Evolutionary conservation across 768 basidiomycete genomes (phyloP), one percentile per base, ranked within the genome.

Genomic region (Tricholomella constricta): DNA sequence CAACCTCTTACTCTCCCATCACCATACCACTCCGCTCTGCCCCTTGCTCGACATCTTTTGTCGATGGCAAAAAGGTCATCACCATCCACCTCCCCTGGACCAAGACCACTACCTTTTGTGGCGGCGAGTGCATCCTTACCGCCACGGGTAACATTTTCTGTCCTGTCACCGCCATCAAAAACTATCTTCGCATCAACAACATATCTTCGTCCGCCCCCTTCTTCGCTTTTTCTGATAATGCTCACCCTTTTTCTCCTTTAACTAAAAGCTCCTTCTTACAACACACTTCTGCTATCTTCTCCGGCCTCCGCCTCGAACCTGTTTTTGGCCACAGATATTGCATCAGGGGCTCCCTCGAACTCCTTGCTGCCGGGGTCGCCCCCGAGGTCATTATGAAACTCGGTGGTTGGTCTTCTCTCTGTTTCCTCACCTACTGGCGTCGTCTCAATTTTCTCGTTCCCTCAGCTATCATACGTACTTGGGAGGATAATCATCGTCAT

Each of bases 81-180:
- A 37, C 19, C 4, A 56, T 66, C 23, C 50, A 60, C 22, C 14
- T 66, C 0, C 56, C 56, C 0, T 66, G 29, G 29, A 29, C 29
- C 6, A 29, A 29, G 29, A 29, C 29, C 11, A 29, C 29, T 29
- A 11, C 6, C 0, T 34, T 43, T 1, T 2, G 19, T 0, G 59
- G 65, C 0, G 53, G 55, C 0, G 45, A 58, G 1, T 45, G 32
- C 15, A 52, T 59, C 11, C 40, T 66, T 0, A 65, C 62, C 0
- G 44, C 41, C 0, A 61, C 58, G 0, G 37, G 42, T 11, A 46
- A 60, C 36, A 44, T 52, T 1, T 40, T 58, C 1, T 65, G 62
- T 23, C 62, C 62, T 0, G 54, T 66, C 2, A 14, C 12, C 37
- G 63, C 62, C 0, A 15, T 66, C 1, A 37, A 56, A 9, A 54